Conservation (phyloP, 2,329 filamentous ascomycete species). For the Salinomyces thailandicus region DNA sequence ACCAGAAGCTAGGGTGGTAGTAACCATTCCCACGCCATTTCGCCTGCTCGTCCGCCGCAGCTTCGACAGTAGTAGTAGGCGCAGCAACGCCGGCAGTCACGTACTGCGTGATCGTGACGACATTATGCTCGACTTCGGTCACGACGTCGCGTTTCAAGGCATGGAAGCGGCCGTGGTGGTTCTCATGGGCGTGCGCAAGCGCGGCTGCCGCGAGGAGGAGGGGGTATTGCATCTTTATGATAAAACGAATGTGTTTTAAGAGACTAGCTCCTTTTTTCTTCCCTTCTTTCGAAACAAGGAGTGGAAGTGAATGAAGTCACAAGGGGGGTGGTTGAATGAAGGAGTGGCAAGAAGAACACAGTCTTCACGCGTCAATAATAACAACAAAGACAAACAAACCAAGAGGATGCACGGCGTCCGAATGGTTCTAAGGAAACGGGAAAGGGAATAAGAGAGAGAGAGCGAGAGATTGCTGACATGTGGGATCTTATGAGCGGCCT, state of each 20-base stretch:
- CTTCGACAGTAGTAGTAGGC: background rate
- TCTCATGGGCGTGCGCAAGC: conserved; percentile 6
- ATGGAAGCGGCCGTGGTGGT: conserved; percentile 5
- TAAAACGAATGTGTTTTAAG: background rate
- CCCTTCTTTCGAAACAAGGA: too few species aligned
- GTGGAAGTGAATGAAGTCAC: too few species aligned
- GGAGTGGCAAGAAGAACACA: background rate
- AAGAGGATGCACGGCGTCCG: too few species aligned
- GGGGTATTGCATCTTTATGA: conserved; percentile 8
- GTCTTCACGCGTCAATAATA: too few species aligned
- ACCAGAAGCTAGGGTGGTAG: background rate
- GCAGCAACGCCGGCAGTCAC: conserved; percentile 3
- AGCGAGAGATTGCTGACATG: background rate
- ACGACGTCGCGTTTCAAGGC: conserved; percentile 1
- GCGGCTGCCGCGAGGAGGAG: conserved; percentile 7
- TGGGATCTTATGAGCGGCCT: background rate
- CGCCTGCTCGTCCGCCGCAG: background rate
- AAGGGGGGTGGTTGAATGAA: background rate
- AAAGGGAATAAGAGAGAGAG: background rate
- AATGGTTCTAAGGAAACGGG: background rate
- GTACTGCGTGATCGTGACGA: conserved; percentile 4
- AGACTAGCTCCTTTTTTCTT: conserved; percentile 2
- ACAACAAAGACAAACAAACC: too few species aligned
- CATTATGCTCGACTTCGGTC: conserved; percentile 2
- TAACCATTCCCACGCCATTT: background rate